Conservation (phyloP, 1,284 basidiomycete species). For the Sphagnurus paluster region DNA sequence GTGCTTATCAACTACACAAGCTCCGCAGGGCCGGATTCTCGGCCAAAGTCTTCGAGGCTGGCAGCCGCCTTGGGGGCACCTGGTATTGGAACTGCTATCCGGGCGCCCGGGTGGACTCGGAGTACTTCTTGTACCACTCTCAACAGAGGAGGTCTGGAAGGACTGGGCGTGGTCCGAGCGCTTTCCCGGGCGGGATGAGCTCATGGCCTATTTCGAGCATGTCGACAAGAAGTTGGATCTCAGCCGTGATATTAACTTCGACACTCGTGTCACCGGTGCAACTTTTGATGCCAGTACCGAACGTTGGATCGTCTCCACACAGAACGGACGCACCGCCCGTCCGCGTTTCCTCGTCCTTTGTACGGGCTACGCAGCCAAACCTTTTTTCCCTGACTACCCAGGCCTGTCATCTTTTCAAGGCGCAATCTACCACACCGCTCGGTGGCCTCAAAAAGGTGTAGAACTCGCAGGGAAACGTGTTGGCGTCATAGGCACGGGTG, state of each 20-base stretch:
- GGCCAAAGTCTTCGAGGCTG: slow-evolving; percentile 26
- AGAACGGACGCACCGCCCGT: slow-evolving; percentile 16
- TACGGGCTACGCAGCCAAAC: slow-evolving; percentile 24
- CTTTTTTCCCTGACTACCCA: slow-evolving; percentile 21
- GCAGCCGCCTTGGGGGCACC: slow-evolving; percentile 22
- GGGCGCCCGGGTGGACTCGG: slow-evolving; percentile 26
- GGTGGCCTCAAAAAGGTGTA: slow-evolving; percentile 22
- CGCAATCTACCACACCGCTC: slow-evolving; percentile 21
- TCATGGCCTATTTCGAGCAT: slow-evolving; percentile 23
- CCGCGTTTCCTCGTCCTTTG: slow-evolving; percentile 24
- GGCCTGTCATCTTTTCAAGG: slow-evolving; percentile 27
- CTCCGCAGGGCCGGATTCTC: slow-evolving; percentile 23
- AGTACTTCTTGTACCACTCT: slow-evolving; percentile 24
- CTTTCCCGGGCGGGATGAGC: slow-evolving; percentile 22
- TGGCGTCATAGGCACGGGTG: slow-evolving; percentile 27
- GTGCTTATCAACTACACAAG: slow-evolving; percentile 22
- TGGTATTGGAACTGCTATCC: slow-evolving; percentile 31
- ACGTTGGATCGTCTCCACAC: slow-evolving; percentile 22
- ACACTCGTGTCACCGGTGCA: too few relatives aligned
- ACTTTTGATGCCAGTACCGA: too few relatives aligned
- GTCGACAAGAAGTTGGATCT: slow-evolving; percentile 26
- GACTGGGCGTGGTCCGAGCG: slow-evolving; percentile 25
- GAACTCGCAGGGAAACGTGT: slow-evolving; percentile 22
- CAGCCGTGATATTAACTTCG: too few relatives aligned
- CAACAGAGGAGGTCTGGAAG: slow-evolving; percentile 25